Conservation (phyloP, 2,329 filamentous ascomycete species). For the Epichloe elymi region DNA sequence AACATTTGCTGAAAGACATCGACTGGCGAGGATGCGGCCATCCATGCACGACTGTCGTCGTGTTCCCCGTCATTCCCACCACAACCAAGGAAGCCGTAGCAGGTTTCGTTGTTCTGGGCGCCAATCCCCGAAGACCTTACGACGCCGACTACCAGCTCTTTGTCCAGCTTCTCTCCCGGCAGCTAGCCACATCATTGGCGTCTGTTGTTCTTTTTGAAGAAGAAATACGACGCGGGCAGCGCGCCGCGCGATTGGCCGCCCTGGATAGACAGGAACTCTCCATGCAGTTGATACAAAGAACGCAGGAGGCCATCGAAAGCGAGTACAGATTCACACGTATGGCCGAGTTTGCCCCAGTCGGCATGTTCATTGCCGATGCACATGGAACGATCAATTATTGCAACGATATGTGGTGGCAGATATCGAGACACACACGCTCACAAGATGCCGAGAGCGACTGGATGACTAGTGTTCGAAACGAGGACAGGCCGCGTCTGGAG, state of each 20-base stretch:
- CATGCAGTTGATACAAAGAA: slow-evolving; percentile 55
- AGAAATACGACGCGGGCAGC: slow-evolving; percentile 62
- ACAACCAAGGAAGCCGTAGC: slow-evolving; percentile 56
- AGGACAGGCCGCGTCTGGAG: slow-evolving; percentile 48
- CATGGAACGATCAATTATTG: slow-evolving; percentile 61
- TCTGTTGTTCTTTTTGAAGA: slow-evolving; percentile 76
- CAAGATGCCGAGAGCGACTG: slow-evolving; percentile 48
- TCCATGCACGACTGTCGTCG: slow-evolving; percentile 54
- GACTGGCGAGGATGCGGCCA: slow-evolving; percentile 60
- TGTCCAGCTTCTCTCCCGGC: slow-evolving; percentile 58
- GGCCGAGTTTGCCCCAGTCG: slow-evolving; percentile 73
- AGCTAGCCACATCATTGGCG: slow-evolving; percentile 66
- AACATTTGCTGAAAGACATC: slow-evolving; percentile 50
- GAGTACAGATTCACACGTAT: slow-evolving; percentile 73
- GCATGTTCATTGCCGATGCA: slow-evolving; percentile 71
- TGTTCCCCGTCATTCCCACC: slow-evolving; percentile 69
- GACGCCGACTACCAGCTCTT: slow-evolving; percentile 73
- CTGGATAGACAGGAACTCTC: slow-evolving; percentile 66
- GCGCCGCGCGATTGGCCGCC: slow-evolving; percentile 60
- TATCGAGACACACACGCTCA: slow-evolving; percentile 51
- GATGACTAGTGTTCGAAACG: slow-evolving; percentile 58
- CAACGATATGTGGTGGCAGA: slow-evolving; percentile 68
- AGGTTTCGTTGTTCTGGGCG: slow-evolving; percentile 66
- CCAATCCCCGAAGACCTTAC: slow-evolving; percentile 67
- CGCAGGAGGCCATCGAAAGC: slow-evolving; percentile 49